Evolutionary conservation across 2,329 filamentous ascomycete genomes (phyloP).

Genomic region (Botryotinia globosa): DNA sequence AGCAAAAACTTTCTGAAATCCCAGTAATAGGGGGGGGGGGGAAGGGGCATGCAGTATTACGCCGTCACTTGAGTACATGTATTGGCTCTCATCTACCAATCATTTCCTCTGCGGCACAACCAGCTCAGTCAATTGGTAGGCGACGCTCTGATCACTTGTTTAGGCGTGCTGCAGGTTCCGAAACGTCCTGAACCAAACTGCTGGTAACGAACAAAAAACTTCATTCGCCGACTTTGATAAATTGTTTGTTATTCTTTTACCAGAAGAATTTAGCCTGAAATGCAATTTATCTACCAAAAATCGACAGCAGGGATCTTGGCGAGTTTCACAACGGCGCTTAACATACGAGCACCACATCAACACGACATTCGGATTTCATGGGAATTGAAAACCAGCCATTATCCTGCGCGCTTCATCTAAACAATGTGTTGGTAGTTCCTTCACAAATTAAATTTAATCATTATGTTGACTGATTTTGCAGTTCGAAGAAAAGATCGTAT

Average conservation of each 20-base stretch:
- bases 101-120: not conserved
- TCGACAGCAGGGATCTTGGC: not conserved
- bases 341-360: not conserved
- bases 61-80: too few relatives aligned
- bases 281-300: not conserved
- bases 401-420: not conserved
- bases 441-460: not conserved
- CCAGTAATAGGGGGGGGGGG: not conserved
- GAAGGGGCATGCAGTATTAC: not conserved
- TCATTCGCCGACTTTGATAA: not conserved
- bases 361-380: not conserved
- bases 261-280: not conserved
- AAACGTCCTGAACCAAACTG: not conserved
- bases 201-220: not conserved
- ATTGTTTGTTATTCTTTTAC: not conserved
- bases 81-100: not conserved
- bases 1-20: not conserved
- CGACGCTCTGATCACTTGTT: not conserved
- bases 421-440: conserved; percentile 2
- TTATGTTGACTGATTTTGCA: conserved; percentile 5
- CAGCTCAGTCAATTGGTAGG: not conserved
- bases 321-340: not conserved
- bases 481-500: conserved; percentile 9
- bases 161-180: not conserved
- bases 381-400: not conserved